Conservation (phyloP, 2,329 filamentous ascomycete species). For the Chrysoporthe cubensis region DNA sequence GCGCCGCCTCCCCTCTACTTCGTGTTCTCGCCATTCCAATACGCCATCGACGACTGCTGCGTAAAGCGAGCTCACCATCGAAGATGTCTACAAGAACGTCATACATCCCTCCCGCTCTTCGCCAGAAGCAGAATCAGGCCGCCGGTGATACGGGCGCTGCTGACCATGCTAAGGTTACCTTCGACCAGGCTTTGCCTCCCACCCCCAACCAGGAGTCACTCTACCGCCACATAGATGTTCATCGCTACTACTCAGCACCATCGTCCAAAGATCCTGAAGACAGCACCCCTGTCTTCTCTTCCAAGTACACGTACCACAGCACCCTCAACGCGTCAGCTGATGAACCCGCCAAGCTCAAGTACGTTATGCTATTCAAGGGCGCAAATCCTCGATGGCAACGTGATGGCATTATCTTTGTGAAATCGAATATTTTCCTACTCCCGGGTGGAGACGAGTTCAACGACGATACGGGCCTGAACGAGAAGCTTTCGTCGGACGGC, state of each 20-base stretch:
- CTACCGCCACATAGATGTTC: neutral
- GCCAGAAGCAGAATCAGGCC: neutral
- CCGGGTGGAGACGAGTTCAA: neutral
- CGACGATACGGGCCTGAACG: neutral
- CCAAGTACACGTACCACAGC: neutral
- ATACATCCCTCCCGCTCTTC: constrained; percentile 2
- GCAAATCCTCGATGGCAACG: constrained; percentile 9
- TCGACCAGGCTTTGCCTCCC: neutral
- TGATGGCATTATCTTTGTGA: constrained; percentile 13
- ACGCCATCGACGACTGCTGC: neutral
- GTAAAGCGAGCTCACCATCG: no score
- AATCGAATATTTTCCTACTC: neutral
- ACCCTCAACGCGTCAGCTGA: constrained; percentile 1
- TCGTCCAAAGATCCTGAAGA: neutral
- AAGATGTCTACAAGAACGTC: neutral
- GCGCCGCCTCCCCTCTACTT: neutral
- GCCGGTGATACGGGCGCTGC: neutral
- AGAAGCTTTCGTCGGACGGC: neutral
- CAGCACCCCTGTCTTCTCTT: no score
- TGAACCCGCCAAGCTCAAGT: neutral
- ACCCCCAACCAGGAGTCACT: neutral
- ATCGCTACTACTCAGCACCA: neutral
- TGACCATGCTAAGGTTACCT: neutral
- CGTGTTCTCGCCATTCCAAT: neutral
- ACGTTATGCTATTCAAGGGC: constrained; percentile 9